phyloP scores from a whole-genome alignment of 805 yeast species.

The Cyberlindnera mycetangii region DNA sequence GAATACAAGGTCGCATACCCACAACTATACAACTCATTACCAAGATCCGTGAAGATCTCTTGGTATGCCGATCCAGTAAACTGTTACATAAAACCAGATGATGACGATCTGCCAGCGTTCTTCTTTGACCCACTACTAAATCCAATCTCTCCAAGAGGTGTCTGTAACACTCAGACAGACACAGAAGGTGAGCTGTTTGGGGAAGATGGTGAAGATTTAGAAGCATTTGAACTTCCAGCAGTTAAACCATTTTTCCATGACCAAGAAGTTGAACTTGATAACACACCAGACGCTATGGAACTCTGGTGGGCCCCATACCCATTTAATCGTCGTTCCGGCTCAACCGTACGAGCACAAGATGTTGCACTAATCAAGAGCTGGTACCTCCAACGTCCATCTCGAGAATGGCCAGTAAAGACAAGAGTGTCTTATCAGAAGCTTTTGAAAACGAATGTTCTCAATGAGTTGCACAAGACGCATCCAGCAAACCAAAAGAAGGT shows the following conservation, averaged over 20 bases:
- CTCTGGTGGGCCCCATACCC: constrained; percentile 86
- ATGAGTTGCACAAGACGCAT: constrained; percentile 55
- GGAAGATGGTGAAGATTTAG: constrained; percentile 35
- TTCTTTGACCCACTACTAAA: constrained; percentile 50
- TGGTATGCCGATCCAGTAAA: constrained; percentile 64
- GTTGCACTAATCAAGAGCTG: constrained; percentile 80
- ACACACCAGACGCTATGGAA: constrained; percentile 54
- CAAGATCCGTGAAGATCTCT: constrained; percentile 57
- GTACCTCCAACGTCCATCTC: constrained; percentile 69
- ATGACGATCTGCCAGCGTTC: constrained; percentile 52
- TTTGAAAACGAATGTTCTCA: constrained; percentile 70
- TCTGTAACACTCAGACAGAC: constrained; percentile 24
- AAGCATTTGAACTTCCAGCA: constrained; percentile 40
- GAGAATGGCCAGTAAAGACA: constrained; percentile 66
- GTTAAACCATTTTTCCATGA: constrained; percentile 53
- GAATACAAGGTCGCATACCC: constrained; percentile 90
- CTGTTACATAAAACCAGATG: constrained; percentile 43
- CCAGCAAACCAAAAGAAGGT: constrained; percentile 47
- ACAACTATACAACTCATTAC: constrained; percentile 73
- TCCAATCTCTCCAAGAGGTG: constrained; percentile 45
- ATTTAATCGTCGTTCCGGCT: constrained; percentile 71
- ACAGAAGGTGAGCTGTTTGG: constrained; percentile 23
- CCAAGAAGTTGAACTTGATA: constrained; percentile 42
- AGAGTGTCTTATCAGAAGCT: constrained; percentile 86
- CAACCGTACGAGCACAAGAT: constrained; percentile 80